A percentile compares a stretch with the other conserved stretches of the same genome.
These are phyloP conservation scores for Macadamia tetraphylla DNA, from an alignment of 164 flowering plant genomes.

Conservation along the genomic window DNA sequence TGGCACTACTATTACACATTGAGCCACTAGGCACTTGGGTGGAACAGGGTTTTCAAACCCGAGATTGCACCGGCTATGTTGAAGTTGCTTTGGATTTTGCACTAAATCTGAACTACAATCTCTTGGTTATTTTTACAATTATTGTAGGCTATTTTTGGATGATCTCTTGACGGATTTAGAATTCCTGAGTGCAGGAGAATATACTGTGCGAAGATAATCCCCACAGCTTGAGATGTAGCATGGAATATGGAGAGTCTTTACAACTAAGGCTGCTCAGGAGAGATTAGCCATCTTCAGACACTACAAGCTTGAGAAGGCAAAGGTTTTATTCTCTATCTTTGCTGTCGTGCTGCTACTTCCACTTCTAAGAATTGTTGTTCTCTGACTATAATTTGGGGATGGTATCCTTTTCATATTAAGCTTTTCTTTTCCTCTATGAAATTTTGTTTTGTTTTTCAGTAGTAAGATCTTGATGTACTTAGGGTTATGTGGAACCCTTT, in stretches of 20 bases:
- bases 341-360: too few species aligned
- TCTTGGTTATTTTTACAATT: slow-evolving; percentile 2
- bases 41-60: too few species aligned
- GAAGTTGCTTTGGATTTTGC: slow-evolving; percentile 78
- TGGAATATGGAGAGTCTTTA: slow-evolving; percentile 35
- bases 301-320: slow-evolving; percentile 78
- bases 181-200: slow-evolving; percentile 50
- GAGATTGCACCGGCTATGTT: too few species aligned
- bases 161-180: slow-evolving; percentile 8
- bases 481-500: slow-evolving; percentile 95
- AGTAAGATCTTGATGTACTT: slow-evolving; percentile 68
- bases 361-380: too few species aligned
- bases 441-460: slow-evolving; percentile 34
- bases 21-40: too few species aligned
- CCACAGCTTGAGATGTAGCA: slow-evolving; percentile 57
- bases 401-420: background rate
- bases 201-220: slow-evolving; percentile 82
- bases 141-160: slow-evolving; percentile 8
- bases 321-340: slow-evolving; percentile 26
- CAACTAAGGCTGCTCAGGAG: slow-evolving; percentile 49
- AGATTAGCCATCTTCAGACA: slow-evolving; percentile 58
- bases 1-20: too few species aligned
- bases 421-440: background rate
- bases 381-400: background rate
- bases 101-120: slow-evolving; percentile 16